Percentiles rank a stretch among this genome's conserved stretches.
Conservation (phyloP, 768 basidiomycete genomes). For the Cytidiella melzeri region DNA sequence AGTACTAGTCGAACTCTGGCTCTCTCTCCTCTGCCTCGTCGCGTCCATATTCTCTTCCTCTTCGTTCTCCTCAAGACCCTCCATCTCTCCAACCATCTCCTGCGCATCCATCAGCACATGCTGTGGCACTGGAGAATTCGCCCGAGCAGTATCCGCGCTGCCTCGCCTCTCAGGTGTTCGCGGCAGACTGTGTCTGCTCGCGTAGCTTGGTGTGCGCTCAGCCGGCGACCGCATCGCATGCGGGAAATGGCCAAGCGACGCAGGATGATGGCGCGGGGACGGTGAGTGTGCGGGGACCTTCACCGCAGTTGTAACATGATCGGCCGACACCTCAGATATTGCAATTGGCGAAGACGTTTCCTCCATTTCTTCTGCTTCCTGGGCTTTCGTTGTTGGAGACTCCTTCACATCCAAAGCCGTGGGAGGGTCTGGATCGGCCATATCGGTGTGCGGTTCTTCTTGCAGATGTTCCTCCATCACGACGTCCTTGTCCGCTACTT, state of each 20-base stretch:
- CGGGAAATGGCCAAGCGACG: conserved; percentile 7
- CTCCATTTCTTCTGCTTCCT: conserved; percentile 9
- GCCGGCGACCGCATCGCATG: conserved; percentile 1
- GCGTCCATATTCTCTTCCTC: conserved; percentile 13
- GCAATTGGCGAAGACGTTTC: conserved; percentile 11
- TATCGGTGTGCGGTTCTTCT: conserved; percentile 4
- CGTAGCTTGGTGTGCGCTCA: conserved; percentile 7
- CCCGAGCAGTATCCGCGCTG: conserved; percentile 20
- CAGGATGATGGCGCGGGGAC: conserved; percentile 24
- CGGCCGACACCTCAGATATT: conserved; percentile 16
- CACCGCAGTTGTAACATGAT: conserved; percentile 30
- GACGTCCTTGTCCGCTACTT: background rate
- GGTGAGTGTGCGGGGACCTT: conserved; percentile 28
- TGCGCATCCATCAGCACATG: conserved; percentile 3
- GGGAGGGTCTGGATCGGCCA: conserved; percentile 2
- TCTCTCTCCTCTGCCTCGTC: conserved; percentile 10
- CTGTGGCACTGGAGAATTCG: conserved; percentile 5
- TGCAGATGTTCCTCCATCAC: too few relatives aligned
- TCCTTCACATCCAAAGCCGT: conserved; percentile 8
- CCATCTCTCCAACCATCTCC: conserved; percentile 17
- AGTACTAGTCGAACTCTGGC: conserved; percentile 16
- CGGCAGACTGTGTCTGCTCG: background rate
- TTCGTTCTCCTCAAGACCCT: conserved; percentile 17
- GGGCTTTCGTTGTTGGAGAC: too few relatives aligned
- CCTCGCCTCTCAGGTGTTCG: conserved; percentile 16